These are phyloP conservation scores for Pichia exigua DNA, from an alignment of 805 yeast species.

Conservation along the genomic window DNA sequence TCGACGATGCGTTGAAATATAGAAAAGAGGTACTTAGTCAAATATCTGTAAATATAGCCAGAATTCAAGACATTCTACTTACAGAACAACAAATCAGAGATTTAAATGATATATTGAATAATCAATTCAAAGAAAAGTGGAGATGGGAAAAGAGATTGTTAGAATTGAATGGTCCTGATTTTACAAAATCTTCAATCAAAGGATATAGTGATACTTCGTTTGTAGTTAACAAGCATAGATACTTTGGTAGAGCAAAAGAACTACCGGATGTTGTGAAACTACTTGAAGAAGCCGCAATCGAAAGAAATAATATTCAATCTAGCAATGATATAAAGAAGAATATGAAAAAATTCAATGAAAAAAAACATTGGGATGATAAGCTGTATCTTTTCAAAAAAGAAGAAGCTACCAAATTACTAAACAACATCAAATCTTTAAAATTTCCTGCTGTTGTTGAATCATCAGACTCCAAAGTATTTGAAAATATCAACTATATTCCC, in stretches of 20 bases:
- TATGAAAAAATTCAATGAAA: background rate
- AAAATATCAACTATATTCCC: background rate
- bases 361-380: background rate
- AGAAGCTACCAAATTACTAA: background rate
- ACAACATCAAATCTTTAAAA: background rate
- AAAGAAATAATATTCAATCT: conserved; percentile 8
- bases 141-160: conserved; percentile 76
- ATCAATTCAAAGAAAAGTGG: conserved; percentile 53
- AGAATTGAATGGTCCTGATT: conserved; percentile 69
- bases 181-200: conserved; percentile 16
- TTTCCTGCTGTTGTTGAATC: background rate
- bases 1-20: background rate
- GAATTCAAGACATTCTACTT: conserved; percentile 53
- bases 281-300: conserved; percentile 27
- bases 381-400: background rate
- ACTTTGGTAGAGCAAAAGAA: conserved; percentile 79
- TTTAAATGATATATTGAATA: conserved; percentile 66
- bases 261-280: conserved; percentile 60
- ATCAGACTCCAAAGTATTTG: background rate
- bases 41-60: conserved; percentile 49
- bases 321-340: background rate
- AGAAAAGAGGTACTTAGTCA: conserved; percentile 36
- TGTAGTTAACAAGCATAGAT: conserved; percentile 33
- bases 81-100: conserved; percentile 62
- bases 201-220: background rate